Evolutionary conservation across 495 filamentous ascomycete species (phyloP), one percentile per base, ranked within the genome.

Genomic region (Aspergillus ellipticus): DNA sequence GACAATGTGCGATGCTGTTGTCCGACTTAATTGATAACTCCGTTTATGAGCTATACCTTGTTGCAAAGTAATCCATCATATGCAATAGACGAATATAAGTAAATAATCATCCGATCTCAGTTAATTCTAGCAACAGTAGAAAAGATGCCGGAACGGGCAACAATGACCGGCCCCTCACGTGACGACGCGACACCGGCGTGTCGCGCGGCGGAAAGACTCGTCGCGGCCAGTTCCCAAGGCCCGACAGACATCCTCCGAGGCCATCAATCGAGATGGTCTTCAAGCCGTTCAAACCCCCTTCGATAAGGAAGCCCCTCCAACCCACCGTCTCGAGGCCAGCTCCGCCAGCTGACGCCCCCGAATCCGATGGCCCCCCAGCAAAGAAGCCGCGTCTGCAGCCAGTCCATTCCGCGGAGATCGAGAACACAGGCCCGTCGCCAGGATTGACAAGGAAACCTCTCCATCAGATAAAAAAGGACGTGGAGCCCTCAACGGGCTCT

Each of bases 211-310:
- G n/a, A n/a, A n/a, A n/a, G n/a, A n/a, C n/a, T n/a, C n/a, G n/a
- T n/a, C n/a, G n/a, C n/a, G n/a, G n/a, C n/a, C n/a, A n/a, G n/a
- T n/a, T n/a, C n/a, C n/a, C n/a, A n/a, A n/a, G n/a, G n/a, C n/a
- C n/a, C n/a, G n/a, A n/a, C n/a, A n/a, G n/a, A n/a, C n/a, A n/a
- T n/a, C n/a, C n/a, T n/a, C n/a, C n/a, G n/a, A n/a, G n/a, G n/a
- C n/a, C n/a, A n/a, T n/a, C n/a, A n/a, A 52, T 51, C 66, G 59
- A 52, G 56, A 78, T 78, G 75, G 72, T 74, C 53, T 78, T 75
- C 61, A 78, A 76, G 50, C 75, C 75, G 1, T 78, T 78, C 51
- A 75, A 71, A 35, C 66, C 75, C 56, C 75, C 70, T 64, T 66
- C 69, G 31, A 74, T 75, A 39, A 72, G 68, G 66, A 76, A 73